Evolutionary conservation across 2,329 filamentous ascomycete genomes (phyloP), one percentile per base, ranked within the genome.

Genomic region (Fusarium robinianum): DNA sequence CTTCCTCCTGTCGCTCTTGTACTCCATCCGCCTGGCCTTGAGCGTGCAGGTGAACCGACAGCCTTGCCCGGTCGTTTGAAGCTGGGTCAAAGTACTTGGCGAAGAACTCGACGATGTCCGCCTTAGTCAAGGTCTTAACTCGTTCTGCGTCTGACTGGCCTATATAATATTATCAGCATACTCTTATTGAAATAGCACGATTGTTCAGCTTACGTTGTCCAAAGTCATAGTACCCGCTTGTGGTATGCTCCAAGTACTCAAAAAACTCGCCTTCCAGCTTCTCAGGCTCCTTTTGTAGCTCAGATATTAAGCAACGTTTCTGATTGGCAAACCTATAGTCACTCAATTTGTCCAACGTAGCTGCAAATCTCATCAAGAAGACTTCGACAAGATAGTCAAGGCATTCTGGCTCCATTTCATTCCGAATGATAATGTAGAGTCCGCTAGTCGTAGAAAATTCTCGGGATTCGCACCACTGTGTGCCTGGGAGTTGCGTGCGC

Each of bases 401-500:
- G 62, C 95, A 97, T 26, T 85, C 77, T 1, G 88, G 86, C 3
- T 85, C 83, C 64, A 86, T 86, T 69, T 99, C 92, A 64, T 90
- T 96, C 72, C 99, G 94, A 19, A 99, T 90, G 50, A 97, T 80
- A 52, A 99, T 87, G 5, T 91, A 81, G 69, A 94, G 94, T 1
- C 88, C 89, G 60, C 89, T 85, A 0, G 87, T 92, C 1, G 87
- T 90, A n/a, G 83, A 73, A 42, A 87, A 82, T 38, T 80, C 79
- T 25, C 85, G 77, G 8, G 83, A 76, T 18, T 89, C 88, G 34
- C 88, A 92, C 96, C 1, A 99, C 92, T 39, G 99, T 88, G 60
- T 99, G 99, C 9, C 94, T 94, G 6, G 83, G 6, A 99, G 78
- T 67, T 95, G 90, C 68, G 99, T 90, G 64, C 97, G 99, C 7